Conservation (phyloP, 306 rosid genomes). For the Notholithocarpus densiflorus region DNA sequence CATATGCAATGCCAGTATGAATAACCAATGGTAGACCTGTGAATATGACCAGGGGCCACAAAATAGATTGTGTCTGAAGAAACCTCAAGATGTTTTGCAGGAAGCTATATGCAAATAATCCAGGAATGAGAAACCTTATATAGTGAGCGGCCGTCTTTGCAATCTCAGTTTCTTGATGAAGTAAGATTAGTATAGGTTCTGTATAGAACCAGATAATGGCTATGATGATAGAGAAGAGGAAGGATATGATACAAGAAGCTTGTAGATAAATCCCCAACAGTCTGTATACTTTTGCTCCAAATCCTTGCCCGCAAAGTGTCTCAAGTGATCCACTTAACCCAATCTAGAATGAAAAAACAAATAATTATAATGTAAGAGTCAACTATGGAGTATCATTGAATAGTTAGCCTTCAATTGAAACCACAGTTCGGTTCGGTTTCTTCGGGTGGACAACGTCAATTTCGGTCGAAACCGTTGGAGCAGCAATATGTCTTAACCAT, state of each 20-base stretch:
- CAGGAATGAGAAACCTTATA: slow-evolving; percentile 57
- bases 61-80: slow-evolving; percentile 68
- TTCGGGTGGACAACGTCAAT: too few relatives aligned
- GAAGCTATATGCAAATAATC: slow-evolving; percentile 61
- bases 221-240: slow-evolving; percentile 45
- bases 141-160: slow-evolving; percentile 54
- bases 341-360: slow-evolving; percentile 34
- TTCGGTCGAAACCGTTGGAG: too few relatives aligned
- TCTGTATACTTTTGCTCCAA: slow-evolving; percentile 60
- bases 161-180: slow-evolving; percentile 61
- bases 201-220: slow-evolving; percentile 61
- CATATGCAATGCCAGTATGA: slow-evolving; percentile 53
- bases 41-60: slow-evolving; percentile 45
- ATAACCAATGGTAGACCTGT: slow-evolving; percentile 41
- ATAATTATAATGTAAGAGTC: not conserved
- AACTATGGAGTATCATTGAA: too few relatives aligned
- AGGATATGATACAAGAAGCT: slow-evolving; percentile 60
- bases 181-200: slow-evolving; percentile 47
- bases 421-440: too few relatives aligned
- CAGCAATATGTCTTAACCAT: too few relatives aligned
- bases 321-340: slow-evolving; percentile 88
- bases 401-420: too few relatives aligned
- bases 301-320: slow-evolving; percentile 89
- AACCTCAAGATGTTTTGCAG: slow-evolving; percentile 71
- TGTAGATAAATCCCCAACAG: slow-evolving; percentile 77